A percentile compares a stretch with the other conserved stretches of the same genome.
phyloP scores from a whole-genome alignment of 129 eudicot genomes.

The Apium graveolens region DNA sequence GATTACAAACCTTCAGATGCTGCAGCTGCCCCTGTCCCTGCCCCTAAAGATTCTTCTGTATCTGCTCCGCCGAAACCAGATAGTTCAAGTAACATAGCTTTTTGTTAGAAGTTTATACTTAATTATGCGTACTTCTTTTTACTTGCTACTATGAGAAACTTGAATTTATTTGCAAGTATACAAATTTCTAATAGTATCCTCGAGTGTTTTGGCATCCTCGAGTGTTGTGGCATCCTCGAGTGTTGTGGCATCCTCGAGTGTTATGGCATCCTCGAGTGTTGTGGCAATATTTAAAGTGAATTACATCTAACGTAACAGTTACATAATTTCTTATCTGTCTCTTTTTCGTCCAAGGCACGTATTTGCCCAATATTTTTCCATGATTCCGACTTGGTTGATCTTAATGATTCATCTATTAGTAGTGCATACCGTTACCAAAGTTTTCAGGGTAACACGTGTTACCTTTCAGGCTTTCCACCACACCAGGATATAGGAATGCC shows the following conservation, averaged over 20 bases:
- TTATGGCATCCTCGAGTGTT: not conserved
- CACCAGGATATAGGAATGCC: conserved; percentile 99
- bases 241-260: not conserved
- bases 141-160: not conserved
- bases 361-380: not conserved
- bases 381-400: not conserved
- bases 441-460: conserved; percentile 9
- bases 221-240: not conserved
- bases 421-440: not conserved
- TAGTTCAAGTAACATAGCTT: not conserved
- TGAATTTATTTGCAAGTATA: too few species aligned
- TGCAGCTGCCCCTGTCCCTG: conserved; percentile 44
- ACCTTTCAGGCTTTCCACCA: conserved; percentile 68
- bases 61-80: conserved; percentile 27
- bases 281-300: not conserved
- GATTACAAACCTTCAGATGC: conserved; percentile 75
- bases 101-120: not conserved
- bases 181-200: not conserved
- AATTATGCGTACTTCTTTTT: not conserved
- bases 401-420: not conserved
- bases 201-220: not conserved
- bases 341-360: not conserved
- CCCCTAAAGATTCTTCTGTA: conserved; percentile 3
- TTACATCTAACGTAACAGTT: not conserved
- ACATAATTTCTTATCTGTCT: not conserved